Percentiles rank a stretch among this genome's conserved stretches.
phyloP scores from a whole-genome alignment of 2,329 filamentous ascomycete species.

The Beauveria medogensis region DNA sequence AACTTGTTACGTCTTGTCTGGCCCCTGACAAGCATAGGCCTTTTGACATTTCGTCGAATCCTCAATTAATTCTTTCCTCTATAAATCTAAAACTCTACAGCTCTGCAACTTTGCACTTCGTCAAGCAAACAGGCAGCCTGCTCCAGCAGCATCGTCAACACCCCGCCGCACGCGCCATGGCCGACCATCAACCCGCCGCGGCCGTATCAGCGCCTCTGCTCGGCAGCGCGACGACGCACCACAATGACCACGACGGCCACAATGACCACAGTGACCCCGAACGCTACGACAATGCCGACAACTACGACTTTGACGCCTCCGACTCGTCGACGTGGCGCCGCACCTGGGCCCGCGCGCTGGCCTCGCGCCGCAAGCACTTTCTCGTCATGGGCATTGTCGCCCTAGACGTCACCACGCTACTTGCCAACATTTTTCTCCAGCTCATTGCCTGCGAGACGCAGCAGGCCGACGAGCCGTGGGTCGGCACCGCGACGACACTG shows the following conservation, averaged over 20 bases:
- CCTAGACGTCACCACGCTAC: conserved; percentile 36
- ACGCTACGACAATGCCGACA: not conserved
- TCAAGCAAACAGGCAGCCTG: not conserved
- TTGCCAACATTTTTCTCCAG: conserved; percentile 40
- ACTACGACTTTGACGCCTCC: not conserved
- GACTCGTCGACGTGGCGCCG: not conserved
- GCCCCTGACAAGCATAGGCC: no score
- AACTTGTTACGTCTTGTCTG: no score
- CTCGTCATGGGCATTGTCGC: conserved; percentile 35
- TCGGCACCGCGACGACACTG: conserved; percentile 24
- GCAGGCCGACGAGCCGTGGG: conserved; percentile 33
- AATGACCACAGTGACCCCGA: not conserved
- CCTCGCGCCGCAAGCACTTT: conserved; percentile 36
- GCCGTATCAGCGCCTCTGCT: conserved; percentile 2
- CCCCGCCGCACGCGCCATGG: not conserved
- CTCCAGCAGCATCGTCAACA: not conserved
- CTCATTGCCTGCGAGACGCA: conserved; percentile 41
- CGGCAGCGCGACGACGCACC: not conserved
- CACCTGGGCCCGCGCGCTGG: conserved; percentile 17
- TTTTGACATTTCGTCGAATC: no score
- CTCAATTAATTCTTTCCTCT: no score
- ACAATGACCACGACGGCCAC: not conserved
- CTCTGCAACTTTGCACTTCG: no score
- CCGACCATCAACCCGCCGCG: not conserved
- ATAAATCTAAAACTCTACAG: no score